These are phyloP conservation scores for Phaeotremella fagi DNA, from an alignment of 768 basidiomycete species.

Conservation along the genomic window DNA sequence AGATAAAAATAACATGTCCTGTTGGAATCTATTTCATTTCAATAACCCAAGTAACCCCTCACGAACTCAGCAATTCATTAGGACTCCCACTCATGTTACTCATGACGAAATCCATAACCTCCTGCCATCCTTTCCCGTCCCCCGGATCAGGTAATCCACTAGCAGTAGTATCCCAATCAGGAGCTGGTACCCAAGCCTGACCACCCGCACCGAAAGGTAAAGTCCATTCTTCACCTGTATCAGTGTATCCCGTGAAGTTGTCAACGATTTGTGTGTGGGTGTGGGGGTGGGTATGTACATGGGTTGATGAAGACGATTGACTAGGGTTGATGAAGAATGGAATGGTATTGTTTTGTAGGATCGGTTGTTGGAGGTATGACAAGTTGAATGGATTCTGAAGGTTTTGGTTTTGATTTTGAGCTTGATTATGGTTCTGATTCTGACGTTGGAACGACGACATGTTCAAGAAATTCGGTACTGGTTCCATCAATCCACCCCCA, in stretches of 20 bases:
- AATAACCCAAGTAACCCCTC: too few species aligned
- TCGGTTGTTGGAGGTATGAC: background rate
- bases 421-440: background rate
- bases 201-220: background rate
- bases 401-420: background rate
- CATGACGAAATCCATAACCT: background rate
- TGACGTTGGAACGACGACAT: too few species aligned
- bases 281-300: background rate
- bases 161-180: slow-evolving; percentile 13
- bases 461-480: too few species aligned
- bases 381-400: background rate
- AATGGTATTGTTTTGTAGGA: background rate
- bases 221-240: slow-evolving; percentile 1
- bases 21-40: too few species aligned
- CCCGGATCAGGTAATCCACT: slow-evolving; percentile 11
- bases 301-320: background rate
- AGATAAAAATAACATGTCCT: too few species aligned
- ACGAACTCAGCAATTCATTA: background rate
- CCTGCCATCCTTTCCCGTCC: slow-evolving; percentile 7
- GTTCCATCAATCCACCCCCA: background rate
- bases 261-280: background rate
- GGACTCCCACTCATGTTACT: background rate
- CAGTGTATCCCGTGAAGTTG: slow-evolving; percentile 1
- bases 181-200: slow-evolving; percentile 9
- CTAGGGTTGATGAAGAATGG: background rate